phyloP scores from a whole-genome alignment of 495 filamentous ascomycete genomes.

The Penicillium mononematosum region DNA sequence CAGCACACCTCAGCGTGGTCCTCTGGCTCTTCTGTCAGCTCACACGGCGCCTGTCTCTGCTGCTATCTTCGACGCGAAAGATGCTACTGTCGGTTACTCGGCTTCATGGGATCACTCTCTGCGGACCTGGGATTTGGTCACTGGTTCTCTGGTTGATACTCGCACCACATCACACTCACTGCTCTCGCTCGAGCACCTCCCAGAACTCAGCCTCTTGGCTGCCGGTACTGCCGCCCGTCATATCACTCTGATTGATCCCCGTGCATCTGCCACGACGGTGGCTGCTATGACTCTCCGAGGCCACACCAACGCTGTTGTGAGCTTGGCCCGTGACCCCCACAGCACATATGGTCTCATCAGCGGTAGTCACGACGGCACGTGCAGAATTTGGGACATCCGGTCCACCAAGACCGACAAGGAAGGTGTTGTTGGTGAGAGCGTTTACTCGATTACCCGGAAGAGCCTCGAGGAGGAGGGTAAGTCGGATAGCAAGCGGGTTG shows the following conservation, averaged over 20 bases:
- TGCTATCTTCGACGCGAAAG: conserved; percentile 77
- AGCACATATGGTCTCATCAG: conserved; percentile 79
- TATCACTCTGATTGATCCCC: conserved; percentile 87
- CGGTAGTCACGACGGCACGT: conserved; percentile 85
- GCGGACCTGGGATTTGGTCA: conserved; percentile 87
- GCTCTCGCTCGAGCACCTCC: conserved; percentile 68
- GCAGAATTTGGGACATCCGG: conserved; percentile 88
- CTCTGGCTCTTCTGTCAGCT: conserved; percentile 67
- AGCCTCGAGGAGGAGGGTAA: conserved; percentile 54
- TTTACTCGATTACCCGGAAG: conserved; percentile 78
- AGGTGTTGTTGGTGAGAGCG: conserved; percentile 70
- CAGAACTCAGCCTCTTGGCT: conserved; percentile 68
- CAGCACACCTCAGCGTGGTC: conserved; percentile 69
- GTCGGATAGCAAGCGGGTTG: conserved; percentile 50
- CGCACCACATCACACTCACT: conserved; percentile 79
- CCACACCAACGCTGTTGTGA: conserved; percentile 79
- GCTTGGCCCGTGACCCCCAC: conserved; percentile 65
- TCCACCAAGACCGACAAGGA: conserved; percentile 64
- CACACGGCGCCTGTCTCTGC: conserved; percentile 72
- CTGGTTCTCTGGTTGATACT: conserved; percentile 67
- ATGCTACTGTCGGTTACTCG: conserved; percentile 86
- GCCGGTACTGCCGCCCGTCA: conserved; percentile 82
- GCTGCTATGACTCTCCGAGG: conserved; percentile 85
- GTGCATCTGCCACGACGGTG: conserved; percentile 67
- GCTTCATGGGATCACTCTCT: conserved; percentile 85